Base-by-base conservation (phyloP, 768 basidiomycete genomes). In the Neoboletus brunneissimus region DNA sequence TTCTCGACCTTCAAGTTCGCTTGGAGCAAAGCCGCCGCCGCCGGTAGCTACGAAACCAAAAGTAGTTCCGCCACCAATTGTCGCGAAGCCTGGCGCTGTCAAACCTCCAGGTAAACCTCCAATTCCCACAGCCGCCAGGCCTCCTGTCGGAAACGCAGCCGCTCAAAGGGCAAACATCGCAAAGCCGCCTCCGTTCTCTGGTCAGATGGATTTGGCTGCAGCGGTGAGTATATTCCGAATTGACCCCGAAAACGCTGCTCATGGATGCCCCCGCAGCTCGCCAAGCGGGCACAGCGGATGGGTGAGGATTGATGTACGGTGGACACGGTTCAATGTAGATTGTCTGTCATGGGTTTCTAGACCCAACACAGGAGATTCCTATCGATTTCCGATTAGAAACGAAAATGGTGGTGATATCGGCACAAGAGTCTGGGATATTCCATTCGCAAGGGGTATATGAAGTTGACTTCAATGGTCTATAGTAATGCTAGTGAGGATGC, bases 201-300 rank as follows among this genome's bases (percentile, higher is more conserved):
- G 80, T 16, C 91, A 93, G 65, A 60, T 91, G 73, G 93, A 93
- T 73, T 74, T 94, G 59, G 90, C 93, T 55, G 91, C 92, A 60
- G 87, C 83, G 48, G 89, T 94, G 63, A 77, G 88, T 56, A 53
- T 16, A 32, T 53, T 48, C 8, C 46, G 27, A 41, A 13, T 40
- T 42, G 20, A 6, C 16, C 1, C 34, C 27, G 37, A 12, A 11
- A 18, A 22, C 1, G 10, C 13, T 45, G 22, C 49, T 57, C 31
- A 61, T 46, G 43, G 16, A 52, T 54, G 25, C 23, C 51, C 42
- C 55, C 44, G n/a, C 44, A 92, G 90, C 72, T 92, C 53, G 89
- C 89, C 22, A 89, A 78, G 69, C 85, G 91, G 25, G 89, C 90
- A 1, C 89, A 92, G 68, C 79, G 75, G 64, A 78, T 83, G 60